These are phyloP conservation scores for Trypanosoma scelopori DNA, from an alignment of 208 protist species.

Conservation along the genomic window DNA sequence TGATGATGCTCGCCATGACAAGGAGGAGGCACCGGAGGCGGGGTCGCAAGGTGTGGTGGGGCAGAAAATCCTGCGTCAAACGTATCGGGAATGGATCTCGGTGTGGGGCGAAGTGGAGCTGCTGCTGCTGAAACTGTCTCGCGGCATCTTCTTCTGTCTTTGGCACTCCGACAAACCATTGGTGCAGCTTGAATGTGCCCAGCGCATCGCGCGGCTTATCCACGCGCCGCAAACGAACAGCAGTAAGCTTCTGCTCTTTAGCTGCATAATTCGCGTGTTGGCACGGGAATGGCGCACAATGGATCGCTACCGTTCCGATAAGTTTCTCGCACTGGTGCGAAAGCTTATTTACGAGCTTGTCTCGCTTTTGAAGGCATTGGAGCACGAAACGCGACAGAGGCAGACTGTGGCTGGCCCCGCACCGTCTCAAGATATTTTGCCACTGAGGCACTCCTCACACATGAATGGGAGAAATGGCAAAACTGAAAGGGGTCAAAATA, in stretches of 20 bases:
- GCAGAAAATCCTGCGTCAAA: conserved; percentile 36
- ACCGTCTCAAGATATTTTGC: no score
- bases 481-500: conserved; percentile 22
- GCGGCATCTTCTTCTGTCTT: conserved; percentile 86
- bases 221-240: conserved; percentile 42
- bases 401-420: background rate
- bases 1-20: background rate
- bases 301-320: conserved; percentile 90
- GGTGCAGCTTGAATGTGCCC: conserved; percentile 84
- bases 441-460: no score
- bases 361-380: conserved; percentile 48
- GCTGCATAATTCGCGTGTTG: conserved; percentile 74
- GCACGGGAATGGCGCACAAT: conserved; percentile 87
- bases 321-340: conserved; percentile 87
- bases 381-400: background rate
- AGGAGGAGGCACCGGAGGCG: background rate
- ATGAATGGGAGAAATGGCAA: background rate
- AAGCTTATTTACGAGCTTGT: conserved; percentile 60
- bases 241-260: conserved; percentile 65
- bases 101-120: conserved; percentile 78
- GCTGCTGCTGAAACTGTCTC: conserved; percentile 83
- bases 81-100: conserved; percentile 62
- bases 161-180: conserved; percentile 93
- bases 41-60: background rate
- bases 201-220: conserved; percentile 69